Evolutionary conservation across 2,329 filamentous ascomycete species (phyloP).

Genomic region (Podosphaera leucotricha): DNA sequence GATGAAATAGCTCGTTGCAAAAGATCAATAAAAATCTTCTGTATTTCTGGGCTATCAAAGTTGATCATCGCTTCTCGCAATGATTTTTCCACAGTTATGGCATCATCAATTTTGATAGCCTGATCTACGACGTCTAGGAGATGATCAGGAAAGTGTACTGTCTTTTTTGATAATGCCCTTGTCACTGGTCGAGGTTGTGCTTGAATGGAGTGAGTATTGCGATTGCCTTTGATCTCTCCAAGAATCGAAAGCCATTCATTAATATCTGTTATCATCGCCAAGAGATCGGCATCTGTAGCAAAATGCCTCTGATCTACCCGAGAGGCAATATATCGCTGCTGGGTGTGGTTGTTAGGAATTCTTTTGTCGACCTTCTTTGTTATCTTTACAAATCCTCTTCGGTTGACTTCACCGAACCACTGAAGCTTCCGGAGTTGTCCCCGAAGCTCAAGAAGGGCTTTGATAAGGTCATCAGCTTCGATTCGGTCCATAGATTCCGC

Average conservation of each 20-base stretch:
- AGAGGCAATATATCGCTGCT: conserved; percentile 67
- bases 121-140: conserved; percentile 50
- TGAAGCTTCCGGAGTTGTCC: conserved; percentile 75
- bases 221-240: conserved; percentile 50
- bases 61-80: conserved; percentile 33
- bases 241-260: conserved; percentile 81
- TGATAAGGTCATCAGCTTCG: conserved; percentile 77
- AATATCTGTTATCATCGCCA: conserved; percentile 38
- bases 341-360: conserved; percentile 48
- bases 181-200: conserved; percentile 48
- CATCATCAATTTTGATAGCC: conserved; percentile 46
- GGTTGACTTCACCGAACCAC: conserved; percentile 96
- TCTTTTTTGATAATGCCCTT: conserved; percentile 50
- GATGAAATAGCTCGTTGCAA: conserved; percentile 55
- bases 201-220: conserved; percentile 50
- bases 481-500: conserved; percentile 58
- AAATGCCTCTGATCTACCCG: conserved; percentile 82
- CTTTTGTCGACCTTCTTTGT: conserved; percentile 98
- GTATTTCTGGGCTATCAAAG: conserved; percentile 28
- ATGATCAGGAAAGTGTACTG: conserved; percentile 44
- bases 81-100: conserved; percentile 27
- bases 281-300: conserved; percentile 44
- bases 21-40: conserved; percentile 53
- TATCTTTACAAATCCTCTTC: conserved; percentile 88
- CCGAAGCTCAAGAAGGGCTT: conserved; percentile 68